Conservation (phyloP, 2,329 filamentous ascomycete species). For the Aspergillus proliferans region DNA sequence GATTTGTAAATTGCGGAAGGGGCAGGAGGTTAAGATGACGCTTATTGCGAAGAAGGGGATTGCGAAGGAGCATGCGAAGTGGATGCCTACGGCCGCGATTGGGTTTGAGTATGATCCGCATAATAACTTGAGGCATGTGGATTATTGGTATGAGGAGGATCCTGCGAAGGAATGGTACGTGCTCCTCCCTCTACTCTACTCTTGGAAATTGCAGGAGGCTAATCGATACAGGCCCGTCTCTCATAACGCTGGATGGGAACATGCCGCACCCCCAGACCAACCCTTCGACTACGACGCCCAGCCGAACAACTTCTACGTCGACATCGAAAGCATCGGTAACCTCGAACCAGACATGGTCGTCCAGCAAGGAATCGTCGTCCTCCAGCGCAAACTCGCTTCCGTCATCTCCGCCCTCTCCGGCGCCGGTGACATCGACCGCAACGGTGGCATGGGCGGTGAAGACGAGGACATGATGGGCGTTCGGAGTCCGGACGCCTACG, state of each 20-base stretch:
- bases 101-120: conserved; percentile 98
- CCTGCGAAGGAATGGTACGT: conserved; percentile 72
- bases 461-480: conserved; percentile 45
- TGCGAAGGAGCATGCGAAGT: conserved; percentile 97
- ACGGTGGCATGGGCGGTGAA: conserved; percentile 41
- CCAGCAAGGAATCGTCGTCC: conserved; percentile 75
- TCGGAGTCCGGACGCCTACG: conserved; percentile 44
- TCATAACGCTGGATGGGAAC: conserved; percentile 60
- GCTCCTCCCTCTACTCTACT: conserved; percentile 16
- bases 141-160: conserved; percentile 92
- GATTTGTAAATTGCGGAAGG: conserved; percentile 83
- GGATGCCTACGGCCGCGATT: conserved; percentile 85
- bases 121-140: conserved; percentile 87
- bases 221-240: conserved; percentile 29
- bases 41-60: conserved; percentile 98
- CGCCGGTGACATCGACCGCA: conserved; percentile 46
- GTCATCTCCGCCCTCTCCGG: conserved; percentile 62
- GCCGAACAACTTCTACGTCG: conserved; percentile 82
- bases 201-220: too few relatives aligned
- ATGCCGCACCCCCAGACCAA: conserved; percentile 72
- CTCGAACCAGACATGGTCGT: conserved; percentile 87
- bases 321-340: conserved; percentile 82
- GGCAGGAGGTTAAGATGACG: conserved; percentile 81
- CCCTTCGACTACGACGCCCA: conserved; percentile 86
- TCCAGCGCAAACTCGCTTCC: conserved; percentile 83